Evolutionary conservation across 2,329 filamentous ascomycete genomes (phyloP), one percentile per base, ranked within the genome.

Genomic region (Graphium sp.): DNA sequence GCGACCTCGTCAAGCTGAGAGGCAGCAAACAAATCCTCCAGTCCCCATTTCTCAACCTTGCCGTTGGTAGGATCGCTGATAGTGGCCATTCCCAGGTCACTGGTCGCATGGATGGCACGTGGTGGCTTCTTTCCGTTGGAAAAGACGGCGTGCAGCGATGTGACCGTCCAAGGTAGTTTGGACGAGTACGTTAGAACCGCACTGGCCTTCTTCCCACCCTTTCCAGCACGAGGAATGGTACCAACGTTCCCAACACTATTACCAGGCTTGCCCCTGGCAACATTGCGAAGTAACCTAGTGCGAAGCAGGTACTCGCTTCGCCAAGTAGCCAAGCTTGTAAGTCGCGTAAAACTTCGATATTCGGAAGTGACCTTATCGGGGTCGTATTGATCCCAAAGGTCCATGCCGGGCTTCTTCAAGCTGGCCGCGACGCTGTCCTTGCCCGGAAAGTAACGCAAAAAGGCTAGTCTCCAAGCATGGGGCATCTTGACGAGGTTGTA

Each of bases 381-480:
- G 25, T 52, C 49, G 20, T 68, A 55, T 15, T 57, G 50, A 14
- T 60, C 56, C 39, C 55, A 54, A 2, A 52, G 41, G 13, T 50
- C 49, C n/a, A n/a, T 10, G 41, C 43, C 21, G 48, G 46, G 32
- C 53, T 45, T 22, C 55, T 50, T 11, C 39, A 40, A 31, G 19
- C 26, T 17, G 5, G 19, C 15, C 18, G 21, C 26, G 4, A 37
- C 32, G 26, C 48, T 49, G n/a, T 32, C 34, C 14, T 45, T 37
- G 14, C 50, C 40, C 10, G 30, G 26, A 41, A 95, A 98, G 53
- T 75, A 87, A 36, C 85, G 82, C 40, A 82, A 68, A 46, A 95
- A 95, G 5, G 85, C 87, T 46, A 84, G 80, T 37, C 83, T 74
- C 87, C 87, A 95, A 6, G 84, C 84, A 53, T 94, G 83, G 11